Evolutionary conservation across 129 eudicot genomes (phyloP), one percentile per base, ranked within the genome.

Genomic region (Centrapalus pauciflorus): DNA sequence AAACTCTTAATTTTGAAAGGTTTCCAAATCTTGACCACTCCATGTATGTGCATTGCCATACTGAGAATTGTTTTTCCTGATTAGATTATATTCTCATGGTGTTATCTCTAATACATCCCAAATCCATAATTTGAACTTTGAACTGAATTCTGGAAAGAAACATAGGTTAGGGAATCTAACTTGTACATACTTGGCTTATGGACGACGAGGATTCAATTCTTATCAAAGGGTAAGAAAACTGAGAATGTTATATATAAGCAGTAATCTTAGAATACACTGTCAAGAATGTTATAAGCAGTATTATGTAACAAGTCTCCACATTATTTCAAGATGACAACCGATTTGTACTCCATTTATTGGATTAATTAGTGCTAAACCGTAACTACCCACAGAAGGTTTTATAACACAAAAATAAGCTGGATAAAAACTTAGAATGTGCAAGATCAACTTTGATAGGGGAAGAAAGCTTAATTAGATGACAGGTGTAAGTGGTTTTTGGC

Each of bases 11-110:
- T n/a, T n/a, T n/a, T n/a, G n/a, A n/a, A n/a, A n/a, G n/a, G n/a
- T n/a, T n/a, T n/a, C n/a, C n/a, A n/a, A n/a, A n/a, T n/a, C n/a
- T n/a, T n/a, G n/a, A n/a, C n/a, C n/a, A n/a, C n/a, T 38, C 46
- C 4, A 38, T 38, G 46, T 12, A 38, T 38, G 46, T 2, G 46
- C 46, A 11, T n/a, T 38, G 46, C 46, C 26, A 58, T 4, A 34
- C 27, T 56, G 19, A 43, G 50, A 43, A 13, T 30, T 55, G 38
- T 50, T 35, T 14, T 62, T 25, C 41, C n/a, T 11, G 21, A 34
- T 66, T 33, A 66, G 50, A 12, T 13, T 49, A 67, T 67, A 33
- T 20, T 50, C 26, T 67, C 13, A 67, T 5, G 33, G 72, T 51
- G 21, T 51, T 12, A 49, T 33, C 20, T 20, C 48, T 51, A 45